Evolutionary conservation across 225 moss, liverwort and hornwort species (phyloP), one percentile per base, ranked within the genome.

Genomic region (Sphagnum tenellum): DNA sequence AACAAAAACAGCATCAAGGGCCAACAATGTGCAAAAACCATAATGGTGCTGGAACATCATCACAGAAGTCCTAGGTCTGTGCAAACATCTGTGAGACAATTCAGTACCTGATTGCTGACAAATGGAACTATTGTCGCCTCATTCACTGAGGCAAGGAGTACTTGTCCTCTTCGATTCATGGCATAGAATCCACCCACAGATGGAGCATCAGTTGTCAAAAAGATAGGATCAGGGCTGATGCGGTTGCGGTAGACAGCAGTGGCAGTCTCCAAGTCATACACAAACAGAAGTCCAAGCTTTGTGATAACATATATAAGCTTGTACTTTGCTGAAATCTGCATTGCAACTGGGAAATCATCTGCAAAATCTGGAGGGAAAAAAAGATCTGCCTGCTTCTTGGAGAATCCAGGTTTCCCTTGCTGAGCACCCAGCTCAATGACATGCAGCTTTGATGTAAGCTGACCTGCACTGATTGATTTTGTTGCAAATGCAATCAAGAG

Each of bases 291-390:
- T 9, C 98, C 98, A 71, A 98, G 79, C 79, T 98, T 98, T 14
- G 98, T 98, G 66, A 98, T 90, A 8, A 98, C 98, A 63, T 98
- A 93, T 51, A 93, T 89, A 59, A 98, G 79, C 69, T 81, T 82
- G 72, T 86, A 98, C 75, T 98, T 98, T 45, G 93, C 76, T 45
- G 98, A 98, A 69, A 98, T 91, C 96, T 98, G 98, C 93, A 98
- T 93, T 57, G 98, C 90, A 56, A 98, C 98, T 9, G 98, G 98
- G 62, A 98, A 98, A 74, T 98, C 98, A 67, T 98, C 98, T 71
- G 98, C 98, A 52, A 98, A 98, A 63, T 98, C 98, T 44, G 98
- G 98, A 56, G 98, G 98, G 64, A 98, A 98, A 69, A 98, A 98
- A 29, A 98, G 73, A 73, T 98, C 98, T 64, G 98, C 93, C 58